Evolutionary conservation across 768 basidiomycete species (phyloP).

Genomic region (Cystobasidium onofrii): DNA sequence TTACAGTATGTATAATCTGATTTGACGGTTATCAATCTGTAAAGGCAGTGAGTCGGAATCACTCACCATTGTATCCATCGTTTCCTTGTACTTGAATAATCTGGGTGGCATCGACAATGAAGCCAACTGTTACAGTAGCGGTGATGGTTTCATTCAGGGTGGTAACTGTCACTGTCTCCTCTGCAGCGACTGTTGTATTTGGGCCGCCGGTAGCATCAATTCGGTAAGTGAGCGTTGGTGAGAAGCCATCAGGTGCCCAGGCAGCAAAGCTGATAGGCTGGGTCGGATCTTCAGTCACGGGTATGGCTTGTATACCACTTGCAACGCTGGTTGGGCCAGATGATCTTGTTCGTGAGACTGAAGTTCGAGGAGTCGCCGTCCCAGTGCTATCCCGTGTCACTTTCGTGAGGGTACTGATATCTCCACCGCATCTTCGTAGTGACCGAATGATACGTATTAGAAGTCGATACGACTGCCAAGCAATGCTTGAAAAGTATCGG

Average conservation of each 20-base stretch:
- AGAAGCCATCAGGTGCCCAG: background rate
- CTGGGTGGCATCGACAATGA: background rate
- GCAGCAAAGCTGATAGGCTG: slow-evolving; percentile 9
- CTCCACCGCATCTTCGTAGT: background rate
- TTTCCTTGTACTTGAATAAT: background rate
- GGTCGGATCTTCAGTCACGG: background rate
- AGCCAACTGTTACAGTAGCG: slow-evolving; percentile 1
- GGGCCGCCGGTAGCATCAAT: slow-evolving; percentile 6
- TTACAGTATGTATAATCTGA: slow-evolving; percentile 1
- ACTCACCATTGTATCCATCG: slow-evolving; percentile 9
- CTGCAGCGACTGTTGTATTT: background rate
- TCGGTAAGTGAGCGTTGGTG: background rate
- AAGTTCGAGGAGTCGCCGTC: background rate
- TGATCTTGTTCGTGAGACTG: background rate
- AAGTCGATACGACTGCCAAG: too few relatives aligned
- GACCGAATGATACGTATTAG: background rate
- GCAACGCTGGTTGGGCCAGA: background rate
- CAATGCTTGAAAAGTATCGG: too few relatives aligned
- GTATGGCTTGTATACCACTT: background rate
- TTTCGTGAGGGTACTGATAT: background rate
- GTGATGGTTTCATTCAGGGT: background rate
- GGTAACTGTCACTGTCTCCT: background rate
- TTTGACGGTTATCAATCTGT: too few relatives aligned
- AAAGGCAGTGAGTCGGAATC: too few relatives aligned
- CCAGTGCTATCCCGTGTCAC: background rate